These are phyloP conservation scores for Kazachstania sp. DNA, from an alignment of 1,139 yeast species.

Conservation along the genomic window DNA sequence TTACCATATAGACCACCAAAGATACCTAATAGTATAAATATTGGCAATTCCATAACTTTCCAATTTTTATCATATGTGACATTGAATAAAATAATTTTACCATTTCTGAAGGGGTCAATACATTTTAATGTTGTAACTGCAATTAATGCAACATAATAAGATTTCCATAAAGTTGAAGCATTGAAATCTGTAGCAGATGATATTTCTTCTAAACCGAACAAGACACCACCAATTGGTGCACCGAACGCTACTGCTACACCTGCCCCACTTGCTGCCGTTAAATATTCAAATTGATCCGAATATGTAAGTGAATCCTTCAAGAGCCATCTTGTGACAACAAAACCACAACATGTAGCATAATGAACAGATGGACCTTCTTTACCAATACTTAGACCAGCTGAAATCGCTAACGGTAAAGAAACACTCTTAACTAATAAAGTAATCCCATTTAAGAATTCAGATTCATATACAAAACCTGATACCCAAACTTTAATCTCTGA, in stretches of 20 bases:
- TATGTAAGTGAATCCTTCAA: conserved; percentile 38
- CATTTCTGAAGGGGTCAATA: conserved; percentile 86
- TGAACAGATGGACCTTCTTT: conserved; percentile 93
- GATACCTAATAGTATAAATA: conserved; percentile 68
- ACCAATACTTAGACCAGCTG: conserved; percentile 85
- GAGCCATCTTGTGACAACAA: conserved; percentile 34
- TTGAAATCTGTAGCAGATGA: conserved; percentile 44
- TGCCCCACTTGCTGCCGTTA: conserved; percentile 84
- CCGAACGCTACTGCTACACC: conserved; percentile 93
- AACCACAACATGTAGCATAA: conserved; percentile 63
- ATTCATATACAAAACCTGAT: conserved; percentile 70
- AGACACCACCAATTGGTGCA: conserved; percentile 90
- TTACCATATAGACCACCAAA: conserved; percentile 93
- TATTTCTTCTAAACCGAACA: conserved; percentile 65
- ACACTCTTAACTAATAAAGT: conserved; percentile 70
- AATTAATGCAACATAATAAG: conserved; percentile 82
- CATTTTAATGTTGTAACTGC: conserved; percentile 73
- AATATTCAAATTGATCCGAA: conserved; percentile 38
- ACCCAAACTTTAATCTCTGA: conserved; percentile 94
- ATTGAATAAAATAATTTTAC: conserved; percentile 86
- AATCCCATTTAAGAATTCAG: conserved; percentile 65
- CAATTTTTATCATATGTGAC: conserved; percentile 79
- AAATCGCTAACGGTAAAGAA: conserved; percentile 78
- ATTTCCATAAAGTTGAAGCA: conserved; percentile 77
- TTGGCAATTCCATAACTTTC: conserved; percentile 79